These are phyloP conservation scores for Curvularia spicifera DNA, from an alignment of 2,329 filamentous ascomycete species.

Conservation along the genomic window DNA sequence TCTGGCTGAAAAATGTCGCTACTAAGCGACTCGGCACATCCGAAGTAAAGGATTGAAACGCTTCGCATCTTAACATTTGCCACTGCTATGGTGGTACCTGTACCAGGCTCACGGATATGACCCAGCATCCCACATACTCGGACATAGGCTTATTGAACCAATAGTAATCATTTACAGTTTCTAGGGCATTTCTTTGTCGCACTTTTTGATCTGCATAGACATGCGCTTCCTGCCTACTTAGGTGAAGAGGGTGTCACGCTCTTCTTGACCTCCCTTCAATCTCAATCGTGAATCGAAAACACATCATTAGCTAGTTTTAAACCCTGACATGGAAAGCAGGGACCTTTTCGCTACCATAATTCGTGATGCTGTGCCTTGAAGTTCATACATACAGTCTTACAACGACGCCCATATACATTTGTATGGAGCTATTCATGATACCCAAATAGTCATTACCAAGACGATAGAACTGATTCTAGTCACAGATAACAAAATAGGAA, in stretches of 20 bases:
- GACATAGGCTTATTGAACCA: neutral
- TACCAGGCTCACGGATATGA: neutral
- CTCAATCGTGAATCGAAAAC: neutral
- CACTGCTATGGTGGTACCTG: neutral
- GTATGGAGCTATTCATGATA: neutral
- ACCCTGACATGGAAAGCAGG: neutral
- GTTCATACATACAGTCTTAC: neutral
- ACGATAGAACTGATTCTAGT: neutral
- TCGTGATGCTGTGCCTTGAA: neutral
- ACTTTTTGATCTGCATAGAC: neutral
- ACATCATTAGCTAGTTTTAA: no score
- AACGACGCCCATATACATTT: no score
- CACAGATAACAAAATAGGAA: neutral
- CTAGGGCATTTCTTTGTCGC: neutral
- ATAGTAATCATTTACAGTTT: neutral
- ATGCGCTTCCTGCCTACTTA: neutral
- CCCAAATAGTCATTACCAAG: no score
- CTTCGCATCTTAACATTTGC: neutral
- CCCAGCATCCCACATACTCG: neutral
- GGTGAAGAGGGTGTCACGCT: no score
- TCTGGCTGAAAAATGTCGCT: neutral
- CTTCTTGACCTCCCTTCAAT: neutral
- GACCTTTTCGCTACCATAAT: neutral
- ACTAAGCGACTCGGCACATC: neutral
- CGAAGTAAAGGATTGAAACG: neutral